phyloP scores from a whole-genome alignment of 164 flowering plant species.

The Chloranthus sessilifolius region DNA sequence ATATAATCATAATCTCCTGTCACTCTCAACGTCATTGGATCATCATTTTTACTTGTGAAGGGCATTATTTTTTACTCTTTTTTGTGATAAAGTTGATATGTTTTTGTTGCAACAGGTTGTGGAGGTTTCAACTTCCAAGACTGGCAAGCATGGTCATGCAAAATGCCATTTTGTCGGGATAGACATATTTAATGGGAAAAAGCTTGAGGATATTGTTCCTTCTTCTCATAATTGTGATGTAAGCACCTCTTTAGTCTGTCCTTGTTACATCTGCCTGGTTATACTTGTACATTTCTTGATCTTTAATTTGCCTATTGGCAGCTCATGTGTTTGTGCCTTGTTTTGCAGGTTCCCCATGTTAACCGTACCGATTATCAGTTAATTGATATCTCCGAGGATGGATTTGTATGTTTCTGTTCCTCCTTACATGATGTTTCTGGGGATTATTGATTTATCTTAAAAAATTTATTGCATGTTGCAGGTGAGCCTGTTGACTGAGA shows the following conservation, averaged over 20 bases:
- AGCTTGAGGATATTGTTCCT: slow-evolving; percentile 40
- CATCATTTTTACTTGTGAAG: too few species aligned
- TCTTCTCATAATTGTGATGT: slow-evolving; percentile 41
- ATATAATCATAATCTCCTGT: too few species aligned
- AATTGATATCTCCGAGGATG: slow-evolving; percentile 36
- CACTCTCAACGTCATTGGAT: too few species aligned
- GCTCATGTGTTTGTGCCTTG: too few species aligned
- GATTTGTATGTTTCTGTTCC: slow-evolving; percentile 18
- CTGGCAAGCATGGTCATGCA: slow-evolving; percentile 43
- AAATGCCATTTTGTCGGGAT: slow-evolving; percentile 43
- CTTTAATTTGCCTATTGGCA: too few species aligned
- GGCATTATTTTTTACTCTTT: not conserved
- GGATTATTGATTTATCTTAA: not conserved
- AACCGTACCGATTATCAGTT: slow-evolving; percentile 39
- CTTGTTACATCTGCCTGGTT: not conserved
- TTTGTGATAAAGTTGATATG: not conserved
- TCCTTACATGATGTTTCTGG: not conserved
- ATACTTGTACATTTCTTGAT: not conserved
- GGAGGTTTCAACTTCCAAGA: slow-evolving; percentile 41
- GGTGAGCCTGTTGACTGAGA: slow-evolving; percentile 23
- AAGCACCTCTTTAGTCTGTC: slow-evolving; percentile 8
- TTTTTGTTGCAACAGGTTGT: slow-evolving; percentile 26
- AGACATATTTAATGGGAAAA: slow-evolving; percentile 33
- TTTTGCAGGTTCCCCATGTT: slow-evolving; percentile 39
- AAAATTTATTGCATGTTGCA: not conserved